Conservation (phyloP, 2,329 filamentous ascomycete genomes). For the Penicillium sp. region DNA sequence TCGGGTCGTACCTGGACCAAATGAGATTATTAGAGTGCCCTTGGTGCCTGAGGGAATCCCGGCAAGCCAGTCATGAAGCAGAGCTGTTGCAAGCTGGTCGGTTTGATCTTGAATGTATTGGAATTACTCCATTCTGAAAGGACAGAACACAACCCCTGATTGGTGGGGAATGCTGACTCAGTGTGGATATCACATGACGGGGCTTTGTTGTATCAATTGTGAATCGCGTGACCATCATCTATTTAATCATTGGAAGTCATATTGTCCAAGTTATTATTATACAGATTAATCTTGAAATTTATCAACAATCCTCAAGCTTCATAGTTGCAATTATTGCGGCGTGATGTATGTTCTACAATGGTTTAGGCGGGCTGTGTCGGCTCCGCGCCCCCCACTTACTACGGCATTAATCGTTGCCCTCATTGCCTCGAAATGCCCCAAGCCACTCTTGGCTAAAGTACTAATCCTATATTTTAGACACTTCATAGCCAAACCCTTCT, state of each 20-base stretch:
- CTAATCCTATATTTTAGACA: too few relatives aligned
- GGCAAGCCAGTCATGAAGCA: constrained; percentile 2
- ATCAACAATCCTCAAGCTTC: too few relatives aligned
- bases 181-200: constrained; percentile 24
- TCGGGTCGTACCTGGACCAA: constrained; percentile 3
- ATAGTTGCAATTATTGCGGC: too few relatives aligned
- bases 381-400: too few relatives aligned
- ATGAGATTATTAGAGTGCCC: constrained; percentile 15
- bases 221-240: background rate
- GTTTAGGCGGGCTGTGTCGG: too few relatives aligned
- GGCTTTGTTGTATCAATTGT: background rate
- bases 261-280: background rate
- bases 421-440: too few relatives aligned
- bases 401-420: too few relatives aligned
- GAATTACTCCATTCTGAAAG: constrained; percentile 22
- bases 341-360: too few relatives aligned
- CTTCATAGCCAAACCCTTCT: too few relatives aligned
- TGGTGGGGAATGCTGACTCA: constrained; percentile 22
- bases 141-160: constrained; percentile 34
- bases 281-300: too few relatives aligned
- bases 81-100: constrained; percentile 19
- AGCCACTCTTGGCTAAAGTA: too few relatives aligned
- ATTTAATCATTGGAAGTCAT: too few relatives aligned
- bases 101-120: constrained; percentile 16
- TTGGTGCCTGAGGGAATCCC: constrained; percentile 1